phyloP scores from a whole-genome alignment of 805 yeast genomes.

The Grigorovia yakushimaensis region DNA sequence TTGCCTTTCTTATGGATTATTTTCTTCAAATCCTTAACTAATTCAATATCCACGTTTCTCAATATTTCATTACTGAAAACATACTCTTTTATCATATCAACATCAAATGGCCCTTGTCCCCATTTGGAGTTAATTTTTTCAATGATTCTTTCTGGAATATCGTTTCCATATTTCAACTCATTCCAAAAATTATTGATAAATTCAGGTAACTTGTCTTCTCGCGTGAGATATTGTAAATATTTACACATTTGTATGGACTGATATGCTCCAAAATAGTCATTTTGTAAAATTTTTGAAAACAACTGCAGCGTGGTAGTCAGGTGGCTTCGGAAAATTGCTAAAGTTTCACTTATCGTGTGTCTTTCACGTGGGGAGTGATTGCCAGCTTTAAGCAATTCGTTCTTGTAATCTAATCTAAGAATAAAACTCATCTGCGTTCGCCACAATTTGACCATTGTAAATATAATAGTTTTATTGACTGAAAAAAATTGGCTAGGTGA shows the following conservation, averaged over 20 bases:
- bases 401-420: conserved; percentile 8
- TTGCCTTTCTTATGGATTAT: too few relatives aligned
- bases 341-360: neutral
- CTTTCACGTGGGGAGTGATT: too few relatives aligned
- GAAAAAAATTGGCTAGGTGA: conserved; percentile 5
- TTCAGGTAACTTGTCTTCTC: conserved; percentile 4
- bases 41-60: neutral
- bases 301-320: conserved; percentile 1
- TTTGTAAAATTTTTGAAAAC: neutral
- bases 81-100: conserved; percentile 6
- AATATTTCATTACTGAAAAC: conserved; percentile 8
- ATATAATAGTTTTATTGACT: conserved; percentile 9
- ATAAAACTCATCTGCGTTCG: conserved; percentile 8
- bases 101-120: conserved; percentile 12
- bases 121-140: conserved; percentile 14
- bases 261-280: conserved; percentile 8
- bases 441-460: conserved; percentile 9
- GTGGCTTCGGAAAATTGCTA: neutral
- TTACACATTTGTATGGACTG: conserved; percentile 9
- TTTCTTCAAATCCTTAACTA: too few relatives aligned
- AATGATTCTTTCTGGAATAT: conserved; percentile 6
- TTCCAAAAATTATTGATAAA: conserved; percentile 10
- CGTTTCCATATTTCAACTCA: conserved; percentile 3
- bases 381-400: too few relatives aligned
- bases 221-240: conserved; percentile 11